phyloP scores from a whole-genome alignment of 148 eudicot genomes.

The Polygonum aviculare region DNA sequence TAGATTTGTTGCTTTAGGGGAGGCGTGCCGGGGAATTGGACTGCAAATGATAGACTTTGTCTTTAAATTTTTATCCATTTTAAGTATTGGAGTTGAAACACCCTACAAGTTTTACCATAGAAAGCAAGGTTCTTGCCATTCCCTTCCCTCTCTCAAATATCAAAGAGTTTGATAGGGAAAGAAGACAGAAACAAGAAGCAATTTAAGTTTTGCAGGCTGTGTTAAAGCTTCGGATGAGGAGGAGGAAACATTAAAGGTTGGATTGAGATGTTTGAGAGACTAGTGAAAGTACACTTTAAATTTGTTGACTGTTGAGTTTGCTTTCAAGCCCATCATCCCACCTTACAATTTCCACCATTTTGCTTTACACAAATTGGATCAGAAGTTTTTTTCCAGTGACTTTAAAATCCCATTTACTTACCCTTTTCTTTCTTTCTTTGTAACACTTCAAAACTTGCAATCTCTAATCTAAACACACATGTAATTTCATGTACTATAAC shows the following conservation, averaged over 20 bases:
- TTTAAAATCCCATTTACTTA: neutral
- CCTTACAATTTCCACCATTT: neutral
- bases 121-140: neutral
- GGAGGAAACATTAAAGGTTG: neutral
- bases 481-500: no score
- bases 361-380: constrained; percentile 1
- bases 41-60: neutral
- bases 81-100: neutral
- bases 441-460: neutral
- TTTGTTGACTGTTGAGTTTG: constrained; percentile 3
- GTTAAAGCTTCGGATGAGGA: neutral
- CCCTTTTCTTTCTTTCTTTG: neutral
- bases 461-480: neutral
- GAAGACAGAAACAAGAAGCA: constrained; percentile 3
- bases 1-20: neutral
- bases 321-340: neutral
- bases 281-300: neutral
- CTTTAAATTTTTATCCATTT: neutral
- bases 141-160: neutral
- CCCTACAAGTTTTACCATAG: neutral
- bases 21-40: neutral
- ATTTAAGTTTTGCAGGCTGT: neutral
- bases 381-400: constrained; percentile 1
- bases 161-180: neutral
- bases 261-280: constrained; percentile 10